Evolutionary conservation across 2,329 filamentous ascomycete species (phyloP), one percentile per base, ranked within the genome.

Genomic region (Dactylella cylindrospora): DNA sequence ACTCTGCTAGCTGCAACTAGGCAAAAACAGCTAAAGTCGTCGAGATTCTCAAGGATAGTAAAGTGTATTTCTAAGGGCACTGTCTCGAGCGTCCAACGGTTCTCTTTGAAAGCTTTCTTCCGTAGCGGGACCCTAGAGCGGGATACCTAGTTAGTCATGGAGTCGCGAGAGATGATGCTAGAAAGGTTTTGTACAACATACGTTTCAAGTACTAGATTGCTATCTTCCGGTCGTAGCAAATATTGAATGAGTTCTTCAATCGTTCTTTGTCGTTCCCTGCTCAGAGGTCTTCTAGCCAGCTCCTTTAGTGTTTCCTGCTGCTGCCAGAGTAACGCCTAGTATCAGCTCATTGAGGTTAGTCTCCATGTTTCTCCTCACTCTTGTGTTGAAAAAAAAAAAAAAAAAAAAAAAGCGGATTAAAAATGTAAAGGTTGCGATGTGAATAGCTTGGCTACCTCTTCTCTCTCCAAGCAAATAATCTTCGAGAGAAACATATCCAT

Each of bases 221-320:
- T 62, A 17, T 62, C 57, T 25, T 36, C 33, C 25, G 47, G 47
- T 5, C 44, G 40, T 22, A 62, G 41, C 3, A 62, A 31, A 20
- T 62, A 62, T 38, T 62, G 57, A 15, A 62, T 44, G 9, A 62
- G 20, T 23, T 62, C 57, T 47, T 62, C 57, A 15, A 62, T 50
- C 13, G n/a, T n/a, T n/a, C n/a, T n/a, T n/a, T n/a, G n/a, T n/a
- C n/a, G n/a, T n/a, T 54, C 57, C 28, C 57, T 26, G 28, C 57
- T 43, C 49, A 54, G 57, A 5, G 49, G 31, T 25, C 32, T 44
- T 17, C 49, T 62, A 13, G 57, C 50, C n/a, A n/a, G 38, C 49
- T 40, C 10, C 43, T 62, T n/a, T 5, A 19, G 43, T 13, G 39
- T 23, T 19, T 29, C 45, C 29, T 62, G 47, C 25, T 62, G 57